These are phyloP conservation scores for Ceratobasidium sp. DNA, from an alignment of 1,284 basidiomycete genomes.

Conservation along the genomic window DNA sequence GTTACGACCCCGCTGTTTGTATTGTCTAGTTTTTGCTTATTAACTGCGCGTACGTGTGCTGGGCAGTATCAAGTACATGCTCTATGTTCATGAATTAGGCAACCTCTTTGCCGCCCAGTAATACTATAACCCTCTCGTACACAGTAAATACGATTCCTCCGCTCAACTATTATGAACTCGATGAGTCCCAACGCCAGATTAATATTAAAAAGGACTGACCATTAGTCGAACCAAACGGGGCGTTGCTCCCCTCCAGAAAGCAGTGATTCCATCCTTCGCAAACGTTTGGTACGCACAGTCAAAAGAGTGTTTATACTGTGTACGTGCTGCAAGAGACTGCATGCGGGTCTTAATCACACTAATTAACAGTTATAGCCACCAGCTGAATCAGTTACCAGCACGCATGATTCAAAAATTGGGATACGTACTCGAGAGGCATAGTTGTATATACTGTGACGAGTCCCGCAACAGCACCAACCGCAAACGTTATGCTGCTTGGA, in stretches of 20 bases:
- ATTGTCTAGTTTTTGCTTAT: constrained; percentile 14
- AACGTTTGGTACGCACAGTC: constrained; percentile 94
- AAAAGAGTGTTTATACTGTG: constrained; percentile 90
- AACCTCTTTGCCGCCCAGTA: constrained; percentile 37
- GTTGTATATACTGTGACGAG: constrained; percentile 95
- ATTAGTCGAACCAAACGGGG: constrained; percentile 86
- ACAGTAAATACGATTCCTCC: constrained; percentile 97
- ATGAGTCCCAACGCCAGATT: constrained; percentile 21
- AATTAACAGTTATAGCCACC: constrained; percentile 18
- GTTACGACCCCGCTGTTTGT: constrained; percentile 11
- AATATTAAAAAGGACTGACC: constrained; percentile 62
- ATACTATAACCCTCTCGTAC: constrained; percentile 80
- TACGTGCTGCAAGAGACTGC: constrained; percentile 88
- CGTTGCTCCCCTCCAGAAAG: constrained; percentile 97
- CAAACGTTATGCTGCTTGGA: constrained; percentile 91
- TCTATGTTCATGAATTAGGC: constrained; percentile 16
- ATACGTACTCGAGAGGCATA: constrained; percentile 89
- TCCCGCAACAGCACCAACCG: constrained; percentile 92
- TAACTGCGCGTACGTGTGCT: background rate
- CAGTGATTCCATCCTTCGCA: constrained; percentile 85
- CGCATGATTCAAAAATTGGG: background rate
- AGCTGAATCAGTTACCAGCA: background rate
- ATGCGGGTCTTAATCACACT: constrained; percentile 98
- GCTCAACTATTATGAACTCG: constrained; percentile 60
- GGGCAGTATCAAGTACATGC: background rate